phyloP scores from a whole-genome alignment of 2,329 filamentous ascomycete genomes.

The Cladosporium sp. region DNA sequence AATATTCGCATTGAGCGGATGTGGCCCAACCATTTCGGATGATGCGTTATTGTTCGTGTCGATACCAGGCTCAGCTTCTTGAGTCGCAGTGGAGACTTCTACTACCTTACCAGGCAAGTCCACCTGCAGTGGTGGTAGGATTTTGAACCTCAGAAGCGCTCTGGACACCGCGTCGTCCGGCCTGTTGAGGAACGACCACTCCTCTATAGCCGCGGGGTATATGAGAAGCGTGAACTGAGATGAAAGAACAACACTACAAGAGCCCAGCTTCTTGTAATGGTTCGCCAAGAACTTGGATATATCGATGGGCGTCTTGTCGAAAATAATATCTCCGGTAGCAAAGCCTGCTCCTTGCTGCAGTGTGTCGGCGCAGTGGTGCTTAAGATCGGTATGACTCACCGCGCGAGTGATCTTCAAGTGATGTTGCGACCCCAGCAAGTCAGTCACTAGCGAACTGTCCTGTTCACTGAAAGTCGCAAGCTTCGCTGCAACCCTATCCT shows the following conservation, averaged over 20 bases:
- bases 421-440: neutral
- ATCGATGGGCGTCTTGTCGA: neutral
- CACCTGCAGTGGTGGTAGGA: too few species aligned
- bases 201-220: constrained; percentile 23
- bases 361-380: neutral
- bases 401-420: constrained; percentile 14
- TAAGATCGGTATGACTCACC: constrained; percentile 18
- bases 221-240: constrained; percentile 20
- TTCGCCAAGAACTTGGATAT: neutral
- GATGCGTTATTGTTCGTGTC: too few species aligned
- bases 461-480: neutral
- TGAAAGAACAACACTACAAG: constrained; percentile 17
- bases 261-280: constrained; percentile 18
- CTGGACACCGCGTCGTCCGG: neutral
- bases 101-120: too few species aligned
- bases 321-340: constrained; percentile 11
- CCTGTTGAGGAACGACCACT: constrained; percentile 25
- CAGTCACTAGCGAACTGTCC: constrained; percentile 11
- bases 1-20: neutral
- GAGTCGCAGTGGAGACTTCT: too few species aligned
- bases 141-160: too few species aligned
- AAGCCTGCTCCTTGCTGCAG: neutral
- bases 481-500: neutral
- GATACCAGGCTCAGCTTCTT: too few species aligned
- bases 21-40: too few species aligned